Base-by-base conservation (phyloP, 2,329 filamentous ascomycete genomes). In the Keithomyces neogunnii region DNA sequence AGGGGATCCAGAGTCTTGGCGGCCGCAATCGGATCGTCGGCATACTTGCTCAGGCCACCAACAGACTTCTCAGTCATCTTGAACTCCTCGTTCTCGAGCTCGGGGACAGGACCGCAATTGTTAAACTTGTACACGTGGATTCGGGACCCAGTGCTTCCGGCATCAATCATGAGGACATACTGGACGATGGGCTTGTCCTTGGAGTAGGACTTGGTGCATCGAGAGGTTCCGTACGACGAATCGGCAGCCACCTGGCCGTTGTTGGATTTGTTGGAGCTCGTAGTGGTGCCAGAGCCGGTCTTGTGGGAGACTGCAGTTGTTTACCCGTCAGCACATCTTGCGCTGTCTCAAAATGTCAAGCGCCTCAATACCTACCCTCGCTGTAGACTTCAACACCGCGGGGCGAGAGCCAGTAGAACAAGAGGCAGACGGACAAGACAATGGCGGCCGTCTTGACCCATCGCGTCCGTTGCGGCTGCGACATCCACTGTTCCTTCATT, bases 101-200 rank as follows among this genome's bases (percentile, higher is more conserved):
- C 91, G 30, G 93, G 93, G n/a, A 91, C 91, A 6, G 89, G 73
- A 10, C 91, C 93, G 73, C 92, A 99, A 75, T 97, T 97, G 78
- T 97, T 97, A 81, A 97, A 99, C 66, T 90, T 88, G 78, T 96
- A 99, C 53, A 97, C 90, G 74, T 99, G 95, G 66, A 99, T 96
- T 61, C 93, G 87, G 54, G 93, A 97, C 55, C 93, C 93, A 50
- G 93, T 97, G 75, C 91, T 97, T 61, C 93, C 93, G 46, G 93
- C 93, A 70, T 99, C 93, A 64, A 99, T 89, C 93, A 99, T 99
- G 63, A 97, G 81, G 55, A 93, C 95, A 73, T 97, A 99, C 67
- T 99, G 93, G 55, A 96, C 85, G 59, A 99, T 82, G 47, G 93
- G 92, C 74, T 96, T 97, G 58, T 89, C 86, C 63, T 87, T 84